A percentile compares a stretch with the other conserved stretches of the same genome.
These are phyloP conservation scores for Barnettozyma pratensis DNA, from an alignment of 805 yeast genomes.

Conservation along the genomic window DNA sequence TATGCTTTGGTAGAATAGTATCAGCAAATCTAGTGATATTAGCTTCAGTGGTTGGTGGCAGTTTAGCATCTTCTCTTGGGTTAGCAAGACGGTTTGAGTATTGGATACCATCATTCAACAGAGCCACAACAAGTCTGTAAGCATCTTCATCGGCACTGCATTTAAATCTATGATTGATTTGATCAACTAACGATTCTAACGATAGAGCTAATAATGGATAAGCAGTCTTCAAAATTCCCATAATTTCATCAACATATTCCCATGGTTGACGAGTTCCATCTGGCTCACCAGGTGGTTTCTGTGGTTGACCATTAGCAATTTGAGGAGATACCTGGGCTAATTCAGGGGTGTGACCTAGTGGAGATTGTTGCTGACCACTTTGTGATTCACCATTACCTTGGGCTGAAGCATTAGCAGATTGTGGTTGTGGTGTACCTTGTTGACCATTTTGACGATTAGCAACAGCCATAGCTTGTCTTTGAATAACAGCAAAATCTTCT, in stretches of 20 bases:
- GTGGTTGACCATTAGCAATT: constrained; percentile 3
- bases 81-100: constrained; percentile 80
- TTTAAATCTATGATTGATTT: constrained; percentile 88
- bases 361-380: not conserved
- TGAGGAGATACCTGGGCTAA: constrained; percentile 7
- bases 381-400: constrained; percentile 1
- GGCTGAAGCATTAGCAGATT: constrained; percentile 9
- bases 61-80: constrained; percentile 81
- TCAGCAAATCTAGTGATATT: constrained; percentile 88
- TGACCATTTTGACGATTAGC: constrained; percentile 29
- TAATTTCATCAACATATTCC: constrained; percentile 89
- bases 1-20: constrained; percentile 82
- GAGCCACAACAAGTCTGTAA: constrained; percentile 85
- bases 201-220: constrained; percentile 91
- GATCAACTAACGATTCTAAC: constrained; percentile 91
- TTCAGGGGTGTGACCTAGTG: constrained; percentile 6
- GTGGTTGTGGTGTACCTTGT: constrained; percentile 8
- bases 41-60: constrained; percentile 89
- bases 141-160: constrained; percentile 95
- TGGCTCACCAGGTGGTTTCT: not conserved
- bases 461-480: constrained; percentile 62
- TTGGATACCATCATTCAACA: constrained; percentile 90
- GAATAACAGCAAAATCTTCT: constrained; percentile 87
- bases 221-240: constrained; percentile 94
- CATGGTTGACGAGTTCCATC: constrained; percentile 66